Evolutionary conservation across 306 rosid genomes (phyloP), one percentile per base, ranked within the genome.

Genomic region (Pyrus bretschneideri): DNA sequence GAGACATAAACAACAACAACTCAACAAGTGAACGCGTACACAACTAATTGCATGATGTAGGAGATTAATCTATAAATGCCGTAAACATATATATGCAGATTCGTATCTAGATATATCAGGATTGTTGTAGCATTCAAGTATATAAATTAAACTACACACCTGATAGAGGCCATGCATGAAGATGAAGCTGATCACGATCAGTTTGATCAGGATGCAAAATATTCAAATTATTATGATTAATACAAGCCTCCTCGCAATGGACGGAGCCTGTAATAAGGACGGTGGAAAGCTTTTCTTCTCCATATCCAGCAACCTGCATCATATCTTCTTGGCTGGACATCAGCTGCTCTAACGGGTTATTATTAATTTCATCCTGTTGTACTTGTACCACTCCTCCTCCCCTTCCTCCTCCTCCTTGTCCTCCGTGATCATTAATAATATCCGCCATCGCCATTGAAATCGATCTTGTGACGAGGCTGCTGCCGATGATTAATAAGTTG

Each of bases 281-380:
- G 1, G 98, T 95, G 71, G 99, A 95, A 27, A 95, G 88, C 84
- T 84, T 95, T 72, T 92, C 91, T 75, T 95, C 97, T 70, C 99
- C 98, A 84, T 95, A 92, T 45, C 99, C 99, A 73, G 97, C 97
- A 35, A 87, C 78, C 55, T 82, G 78, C 81, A 83, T 84, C 80
- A 86, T 72, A 45, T 95, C 97, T 6, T 92, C 90, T 79, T 90
- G 83, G 87, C 85, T 87, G 45, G 83, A 74, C 63, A 80, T 68
- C 27, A 73, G 30, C 51, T 81, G 88, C 3, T 83, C 70, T 69
- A 85, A 62, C 22, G 74, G 78, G 29, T 65, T 60, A 14, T 79
- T 27, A 27, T 27, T 27, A 9, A 14, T 83, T 6, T 67, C 49
- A 21, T 75, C 58, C 21, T 44, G 54, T 9, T 8, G 45, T 42